Base-by-base conservation (phyloP, 164 flowering plant genomes). In the Chimonanthus praecox region DNA sequence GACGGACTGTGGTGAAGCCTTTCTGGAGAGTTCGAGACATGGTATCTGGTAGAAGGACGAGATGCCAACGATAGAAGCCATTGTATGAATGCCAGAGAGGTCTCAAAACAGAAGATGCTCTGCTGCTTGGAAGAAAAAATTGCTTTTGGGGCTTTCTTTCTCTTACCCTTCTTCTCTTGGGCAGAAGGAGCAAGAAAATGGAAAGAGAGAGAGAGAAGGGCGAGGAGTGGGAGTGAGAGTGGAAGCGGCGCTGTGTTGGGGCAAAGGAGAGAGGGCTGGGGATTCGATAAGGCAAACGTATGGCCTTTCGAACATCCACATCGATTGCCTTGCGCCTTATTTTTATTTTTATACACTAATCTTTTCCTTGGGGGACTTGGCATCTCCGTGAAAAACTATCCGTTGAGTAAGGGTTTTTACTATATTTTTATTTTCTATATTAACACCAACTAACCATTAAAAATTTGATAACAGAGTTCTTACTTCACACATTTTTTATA, bases 1-100 rank as follows among this genome's bases (percentile, higher is more conserved):
- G 74, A 54, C 13, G 69, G 82, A 67, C 9, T 71, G 20, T 18
- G 73, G 48, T 48, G 80, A 20, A 0, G 74, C 46, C n/a, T 73
- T 72, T 49, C 68, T 72, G 3, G 79, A 74, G 3, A 74, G 73
- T 21, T 85, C 86, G 7, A 81, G 78, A 58, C 78, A 72, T 0
- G 84, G 83, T 1, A 76, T 48, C 58, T 83, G 84, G 81, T 64
- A 80, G 8, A 85, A 47, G 18, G 88, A 81, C 0, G 90, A 82
- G 6, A 84, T 82, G 6, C 85, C 88, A 15, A 83, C 0, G 6
- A 79, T 47, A 47, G 89, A 87, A 66, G 88, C 81, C 92, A 88
- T 88, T 71, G 74, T 58, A 33, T 33, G 33, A 33, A 33, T 33
- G 33, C 33, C 33, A 33, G 33, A 33, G 33, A 33, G 33, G 33